Evolutionary conservation across 2,329 filamentous ascomycete species (phyloP).

Genomic region (Penicillium sp.): DNA sequence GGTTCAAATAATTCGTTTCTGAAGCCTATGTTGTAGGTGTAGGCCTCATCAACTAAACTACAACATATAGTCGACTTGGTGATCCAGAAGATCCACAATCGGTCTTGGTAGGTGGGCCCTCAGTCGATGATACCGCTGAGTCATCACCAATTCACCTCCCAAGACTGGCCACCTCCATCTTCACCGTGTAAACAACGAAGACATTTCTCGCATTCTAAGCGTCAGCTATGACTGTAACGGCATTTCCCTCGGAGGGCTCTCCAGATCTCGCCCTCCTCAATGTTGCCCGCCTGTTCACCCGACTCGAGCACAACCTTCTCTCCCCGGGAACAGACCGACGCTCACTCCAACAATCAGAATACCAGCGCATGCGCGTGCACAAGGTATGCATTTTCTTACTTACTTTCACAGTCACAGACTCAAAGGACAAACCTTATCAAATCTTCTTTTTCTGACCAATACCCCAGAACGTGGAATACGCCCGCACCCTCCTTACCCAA

Average conservation of each 20-base stretch:
- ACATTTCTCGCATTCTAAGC: not conserved
- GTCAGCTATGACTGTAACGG: conserved; percentile 19
- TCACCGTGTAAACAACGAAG: not conserved
- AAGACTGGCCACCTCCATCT: not conserved
- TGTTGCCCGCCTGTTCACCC: conserved; percentile 43
- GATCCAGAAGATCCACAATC: too few relatives aligned
- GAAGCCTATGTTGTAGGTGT: too few relatives aligned
- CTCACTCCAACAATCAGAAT: conserved; percentile 40
- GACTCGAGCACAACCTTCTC: conserved; percentile 46
- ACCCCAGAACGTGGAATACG: conserved; percentile 47
- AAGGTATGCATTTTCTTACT: conserved; percentile 29
- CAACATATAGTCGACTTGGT: too few relatives aligned
- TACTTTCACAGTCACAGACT: accelerated
- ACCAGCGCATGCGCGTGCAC: conserved; percentile 44
- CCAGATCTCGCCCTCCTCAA: conserved; percentile 39
- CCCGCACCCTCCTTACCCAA: conserved; percentile 41
- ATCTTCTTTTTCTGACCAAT: not conserved
- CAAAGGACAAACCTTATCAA: not conserved
- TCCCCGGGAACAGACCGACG: conserved; percentile 39
- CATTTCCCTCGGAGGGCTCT: conserved; percentile 19
- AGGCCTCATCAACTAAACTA: too few relatives aligned
- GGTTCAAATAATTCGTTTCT: too few relatives aligned
- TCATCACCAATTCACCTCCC: not conserved
- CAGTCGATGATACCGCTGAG: not conserved
- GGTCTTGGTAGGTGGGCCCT: too few relatives aligned